Evolutionary conservation across 2,329 filamentous ascomycete species (phyloP), one percentile per base, ranked within the genome.

Genomic region (Fusarium verrucosum): DNA sequence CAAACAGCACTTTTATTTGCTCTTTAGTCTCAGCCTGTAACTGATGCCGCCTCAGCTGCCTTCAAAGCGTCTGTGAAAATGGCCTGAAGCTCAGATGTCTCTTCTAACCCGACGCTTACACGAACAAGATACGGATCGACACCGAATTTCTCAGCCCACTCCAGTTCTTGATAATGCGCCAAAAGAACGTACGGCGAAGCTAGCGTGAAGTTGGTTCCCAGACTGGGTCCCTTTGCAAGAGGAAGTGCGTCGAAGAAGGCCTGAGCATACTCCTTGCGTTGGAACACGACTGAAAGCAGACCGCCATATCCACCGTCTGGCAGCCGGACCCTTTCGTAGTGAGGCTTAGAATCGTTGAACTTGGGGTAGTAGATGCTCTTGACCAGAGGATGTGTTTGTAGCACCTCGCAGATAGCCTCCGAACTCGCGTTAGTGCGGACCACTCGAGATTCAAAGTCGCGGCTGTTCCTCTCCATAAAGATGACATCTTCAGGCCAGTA

Each of bases 171-270:
- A 72, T 95, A 99, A 77, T 99, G 95, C 6, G 95, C 95, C 28
- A 99, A 78, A 30, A 99, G 81, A 20, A 95, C 92, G 75, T 97
- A 99, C 1, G 95, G 95, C 44, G 90, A 96, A 55, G 90, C 90
- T 33, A 99, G 81, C 0, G 95, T 98, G 75, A 99, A 99, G 77
- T 99, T 99, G 1, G 95, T 98, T 3, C 95, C 95, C 45, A 99
- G 81, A 77, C 93, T 97, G 0, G 95, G 95, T 0, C 95, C 95
- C 77, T 99, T 99, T 35, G 92, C 89, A 2, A 93, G 95, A 62
- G 96, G 88, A 16, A 99, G 80, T 13, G 86, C 84, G 77, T 99
- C 93, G 77, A 90, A 97, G 76, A 98, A 97, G 1, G 87, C 85
- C 50, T 92, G 81, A 1, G 94, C 92, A 62, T 94, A 88, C 26